phyloP scores from a whole-genome alignment of 257 asterid species.

The Verbena officinalis region DNA sequence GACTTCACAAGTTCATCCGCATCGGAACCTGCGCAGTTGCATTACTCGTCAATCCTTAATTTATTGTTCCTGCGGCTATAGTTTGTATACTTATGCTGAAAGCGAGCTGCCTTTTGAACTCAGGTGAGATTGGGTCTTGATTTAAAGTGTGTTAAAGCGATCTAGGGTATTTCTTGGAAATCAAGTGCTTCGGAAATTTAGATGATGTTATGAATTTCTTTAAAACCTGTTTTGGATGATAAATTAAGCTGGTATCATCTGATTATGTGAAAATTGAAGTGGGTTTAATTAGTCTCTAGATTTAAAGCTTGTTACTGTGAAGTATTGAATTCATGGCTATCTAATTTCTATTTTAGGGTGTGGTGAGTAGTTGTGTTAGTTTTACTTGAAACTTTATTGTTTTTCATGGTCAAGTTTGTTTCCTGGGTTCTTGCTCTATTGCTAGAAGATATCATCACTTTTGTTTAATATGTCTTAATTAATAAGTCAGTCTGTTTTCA shows the following conservation, averaged over 20 bases:
- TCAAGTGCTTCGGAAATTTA: not conserved
- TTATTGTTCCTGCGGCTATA: conserved; percentile 24
- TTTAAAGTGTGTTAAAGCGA: conserved; percentile 25
- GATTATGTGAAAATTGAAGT: conserved; percentile 3
- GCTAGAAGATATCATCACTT: no score
- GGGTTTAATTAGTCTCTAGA: not conserved
- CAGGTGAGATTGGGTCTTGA: conserved; percentile 24
- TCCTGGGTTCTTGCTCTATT: no score
- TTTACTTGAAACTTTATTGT: no score
- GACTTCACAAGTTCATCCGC: not conserved
- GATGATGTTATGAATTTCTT: not conserved
- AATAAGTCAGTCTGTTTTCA: not conserved
- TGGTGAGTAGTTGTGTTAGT: not conserved
- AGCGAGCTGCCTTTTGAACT: conserved; percentile 18
- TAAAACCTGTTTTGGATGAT: not conserved
- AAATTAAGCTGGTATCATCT: not conserved
- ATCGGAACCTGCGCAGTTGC: not conserved
- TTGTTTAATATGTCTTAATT: no score
- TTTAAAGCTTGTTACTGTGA: not conserved
- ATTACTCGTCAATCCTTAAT: conserved; percentile 2
- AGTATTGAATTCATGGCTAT: not conserved
- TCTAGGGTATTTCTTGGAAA: conserved; percentile 17
- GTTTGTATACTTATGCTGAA: conserved; percentile 20
- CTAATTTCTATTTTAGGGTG: not conserved
- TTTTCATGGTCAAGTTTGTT: no score